Evolutionary conservation across 2,329 filamentous ascomycete genomes (phyloP), one percentile per base, ranked within the genome.

Genomic region (Colletotrichum tropicale): DNA sequence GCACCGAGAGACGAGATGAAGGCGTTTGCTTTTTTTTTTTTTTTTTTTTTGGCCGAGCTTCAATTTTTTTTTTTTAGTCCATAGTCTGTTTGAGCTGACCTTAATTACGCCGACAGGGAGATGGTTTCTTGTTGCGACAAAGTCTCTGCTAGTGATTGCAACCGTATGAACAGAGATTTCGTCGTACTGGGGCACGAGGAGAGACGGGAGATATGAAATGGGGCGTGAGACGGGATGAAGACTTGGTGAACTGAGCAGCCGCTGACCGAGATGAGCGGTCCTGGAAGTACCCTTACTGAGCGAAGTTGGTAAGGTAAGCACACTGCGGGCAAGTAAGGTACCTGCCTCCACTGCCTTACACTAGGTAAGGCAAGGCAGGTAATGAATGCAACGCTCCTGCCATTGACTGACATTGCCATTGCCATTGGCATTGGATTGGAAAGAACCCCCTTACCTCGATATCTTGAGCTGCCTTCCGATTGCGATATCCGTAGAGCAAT

Each of bases 121-220:
- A 75, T 73, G 73, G 62, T 73, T 75, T 73, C 73, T 75, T 68
- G 43, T 68, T 68, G 64, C 38, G 34, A 36, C 70, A 34, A 34
- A 73, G 56, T 68, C 43, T 70, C 26, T 34, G 43, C 73, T 38
- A 15, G 61, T 34, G 9, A 36, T 71, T 75, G 61, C 55, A 26
- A 67, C 69, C 38, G 34, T 66, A 48, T 34, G 60, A 48, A 48
- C 67, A 66, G 43, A 75, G 24, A 62, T 43, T 75, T 66, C 8
- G n/a, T 32, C 65, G 66, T 62, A 70, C 71, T 64, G 43, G 43
- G 43, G 43, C 43, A 43, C 24, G 52, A 16, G 38, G 52, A 58
- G 68, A 26, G 34, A 61, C 24, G 34, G 60, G 43, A 24, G 28
- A 15, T 13, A 21, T 28, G 24, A 55, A 21, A 48, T 48, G 43